A percentile compares a stretch with the other conserved stretches of the same genome.
Evolutionary conservation across 805 yeast genomes (phyloP).

Genomic region (Metahyphopichia silvanorum): DNA sequence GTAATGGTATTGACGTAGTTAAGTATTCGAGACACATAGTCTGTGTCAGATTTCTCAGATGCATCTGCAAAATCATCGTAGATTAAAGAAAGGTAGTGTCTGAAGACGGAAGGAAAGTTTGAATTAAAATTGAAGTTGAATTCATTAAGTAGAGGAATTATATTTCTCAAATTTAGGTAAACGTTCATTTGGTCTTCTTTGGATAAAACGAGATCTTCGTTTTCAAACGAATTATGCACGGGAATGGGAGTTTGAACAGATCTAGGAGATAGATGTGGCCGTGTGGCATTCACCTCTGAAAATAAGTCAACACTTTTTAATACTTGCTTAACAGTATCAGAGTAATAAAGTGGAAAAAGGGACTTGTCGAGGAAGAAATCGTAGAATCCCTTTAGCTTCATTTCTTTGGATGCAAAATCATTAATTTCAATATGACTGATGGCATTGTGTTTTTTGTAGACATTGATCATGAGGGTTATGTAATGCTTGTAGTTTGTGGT

Average conservation of each 20-base stretch:
- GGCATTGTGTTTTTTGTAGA: conserved; percentile 16
- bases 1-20: conserved; percentile 18
- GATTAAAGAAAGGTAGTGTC: conserved; percentile 17
- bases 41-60: conserved; percentile 14
- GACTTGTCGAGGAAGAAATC: conserved; percentile 15
- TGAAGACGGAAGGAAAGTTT: conserved; percentile 19
- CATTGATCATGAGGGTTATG: conserved; percentile 16
- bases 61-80: conserved; percentile 17
- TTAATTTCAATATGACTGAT: conserved; percentile 18
- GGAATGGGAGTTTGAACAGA: background rate
- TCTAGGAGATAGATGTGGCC: too few species aligned
- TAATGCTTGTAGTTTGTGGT: conserved; percentile 11
- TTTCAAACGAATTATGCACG: background rate
- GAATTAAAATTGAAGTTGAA: conserved; percentile 19
- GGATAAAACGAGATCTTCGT: conserved; percentile 3
- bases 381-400: conserved; percentile 13
- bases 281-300: conserved; percentile 12
- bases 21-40: conserved; percentile 18
- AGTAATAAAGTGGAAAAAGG: conserved; percentile 13
- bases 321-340: conserved; percentile 9
- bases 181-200: conserved; percentile 12
- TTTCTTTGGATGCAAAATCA: conserved; percentile 12
- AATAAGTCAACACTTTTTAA: conserved; percentile 12
- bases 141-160: conserved; percentile 25
- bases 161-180: conserved; percentile 11